Evolutionary conservation across 495 filamentous ascomycete genomes (phyloP).

Genomic region (Aspergillus baeticus): DNA sequence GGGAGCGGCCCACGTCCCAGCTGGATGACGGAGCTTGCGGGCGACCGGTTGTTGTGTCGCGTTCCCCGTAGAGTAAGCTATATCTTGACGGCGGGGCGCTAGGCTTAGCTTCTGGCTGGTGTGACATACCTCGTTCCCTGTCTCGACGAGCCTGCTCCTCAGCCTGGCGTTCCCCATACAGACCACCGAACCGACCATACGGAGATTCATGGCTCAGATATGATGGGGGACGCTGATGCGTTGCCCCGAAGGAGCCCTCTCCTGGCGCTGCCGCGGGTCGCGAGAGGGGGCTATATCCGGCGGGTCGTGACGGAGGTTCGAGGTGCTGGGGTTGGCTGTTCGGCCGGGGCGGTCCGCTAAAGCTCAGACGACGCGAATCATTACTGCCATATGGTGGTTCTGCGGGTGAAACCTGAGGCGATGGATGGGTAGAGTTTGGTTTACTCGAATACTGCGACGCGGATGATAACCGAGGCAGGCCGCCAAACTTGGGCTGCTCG

Average conservation of each 20-base stretch:
- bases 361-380: constrained; percentile 40
- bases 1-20: constrained; percentile 42
- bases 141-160: constrained; percentile 43
- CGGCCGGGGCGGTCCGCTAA: constrained; percentile 39
- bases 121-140: constrained; percentile 30
- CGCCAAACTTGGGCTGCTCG: constrained; percentile 38
- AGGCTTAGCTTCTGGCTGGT: constrained; percentile 34
- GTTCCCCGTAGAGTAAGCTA: constrained; percentile 34
- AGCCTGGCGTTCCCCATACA: constrained; percentile 44
- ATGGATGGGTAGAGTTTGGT: constrained; percentile 38
- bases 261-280: constrained; percentile 24
- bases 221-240: constrained; percentile 24
- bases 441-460: constrained; percentile 42
- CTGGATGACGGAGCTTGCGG: constrained; percentile 23
- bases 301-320: constrained; percentile 30
- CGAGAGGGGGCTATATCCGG: constrained; percentile 41
- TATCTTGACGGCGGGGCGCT: constrained; percentile 25
- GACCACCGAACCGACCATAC: constrained; percentile 28
- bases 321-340: constrained; percentile 46
- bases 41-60: constrained; percentile 30
- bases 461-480: constrained; percentile 29
- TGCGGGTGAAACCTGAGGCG: constrained; percentile 38
- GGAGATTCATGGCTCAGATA: constrained; percentile 34
- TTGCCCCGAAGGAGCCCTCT: constrained; percentile 28
- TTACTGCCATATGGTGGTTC: constrained; percentile 28